Percentiles rank a stretch among this genome's conserved stretches.
phyloP scores from a whole-genome alignment of 768 basidiomycete genomes.

The Leucocoprinus leucothites region DNA sequence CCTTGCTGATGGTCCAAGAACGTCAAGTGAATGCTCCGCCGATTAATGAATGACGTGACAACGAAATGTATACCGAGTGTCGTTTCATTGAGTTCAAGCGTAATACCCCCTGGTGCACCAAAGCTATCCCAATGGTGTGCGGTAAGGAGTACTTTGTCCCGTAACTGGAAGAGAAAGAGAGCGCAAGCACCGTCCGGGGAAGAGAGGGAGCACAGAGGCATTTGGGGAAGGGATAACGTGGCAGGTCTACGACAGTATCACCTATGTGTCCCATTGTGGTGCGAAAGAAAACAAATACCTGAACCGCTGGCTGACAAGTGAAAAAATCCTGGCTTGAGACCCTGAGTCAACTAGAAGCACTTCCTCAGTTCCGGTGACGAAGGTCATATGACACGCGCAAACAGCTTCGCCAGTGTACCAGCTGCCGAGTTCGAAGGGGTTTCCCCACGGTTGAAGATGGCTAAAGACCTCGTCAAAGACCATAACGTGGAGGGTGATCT shows the following conservation, averaged over 20 bases:
- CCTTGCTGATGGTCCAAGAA: slow-evolving; percentile 30
- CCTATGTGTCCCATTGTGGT: too few relatives aligned
- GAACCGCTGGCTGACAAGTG: slow-evolving; percentile 50
- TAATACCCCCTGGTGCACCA: slow-evolving; percentile 45
- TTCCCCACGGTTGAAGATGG: slow-evolving; percentile 39
- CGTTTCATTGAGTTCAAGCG: slow-evolving; percentile 30
- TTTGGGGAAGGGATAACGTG: slow-evolving; percentile 24
- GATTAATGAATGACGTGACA: slow-evolving; percentile 44
- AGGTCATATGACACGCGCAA: slow-evolving; percentile 39
- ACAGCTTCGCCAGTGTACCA: too few relatives aligned
- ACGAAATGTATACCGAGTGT: slow-evolving; percentile 19
- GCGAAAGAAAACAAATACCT: too few relatives aligned
- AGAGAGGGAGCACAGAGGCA: slow-evolving; percentile 35
- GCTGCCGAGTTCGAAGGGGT: slow-evolving; percentile 38
- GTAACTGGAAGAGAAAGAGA: slow-evolving; percentile 32
- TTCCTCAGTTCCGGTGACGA: slow-evolving; percentile 49
- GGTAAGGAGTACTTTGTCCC: slow-evolving; percentile 12
- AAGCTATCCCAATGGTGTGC: slow-evolving; percentile 56
- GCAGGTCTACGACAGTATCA: slow-evolving; percentile 38
- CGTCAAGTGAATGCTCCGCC: slow-evolving; percentile 40
- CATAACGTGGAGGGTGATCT: slow-evolving; percentile 43
- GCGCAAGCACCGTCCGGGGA: slow-evolving; percentile 57
- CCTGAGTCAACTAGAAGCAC: slow-evolving; percentile 44
- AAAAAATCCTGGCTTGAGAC: slow-evolving; percentile 45
- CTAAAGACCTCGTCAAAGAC: slow-evolving; percentile 42